Evolutionary conservation across 208 protist genomes (phyloP).

Genomic region (Leptomonas pyrrhocoris): DNA sequence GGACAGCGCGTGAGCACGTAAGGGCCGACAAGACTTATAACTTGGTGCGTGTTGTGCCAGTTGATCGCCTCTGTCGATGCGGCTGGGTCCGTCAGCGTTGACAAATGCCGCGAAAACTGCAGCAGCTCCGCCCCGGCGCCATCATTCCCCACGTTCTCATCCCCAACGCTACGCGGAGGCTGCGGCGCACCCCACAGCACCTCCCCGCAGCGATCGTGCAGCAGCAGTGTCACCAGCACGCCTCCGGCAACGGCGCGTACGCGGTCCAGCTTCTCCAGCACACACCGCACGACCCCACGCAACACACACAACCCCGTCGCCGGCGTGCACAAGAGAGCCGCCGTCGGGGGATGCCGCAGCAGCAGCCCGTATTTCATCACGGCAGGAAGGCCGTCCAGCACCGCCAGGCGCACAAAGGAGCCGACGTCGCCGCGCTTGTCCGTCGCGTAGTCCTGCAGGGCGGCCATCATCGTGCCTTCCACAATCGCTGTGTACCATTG

Average conservation of each 20-base stretch:
- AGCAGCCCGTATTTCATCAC: constrained; percentile 56
- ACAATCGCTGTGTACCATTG: constrained; percentile 43
- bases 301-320: constrained; percentile 36
- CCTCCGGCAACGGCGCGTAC: constrained; percentile 69
- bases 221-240: constrained; percentile 47
- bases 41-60: constrained; percentile 43
- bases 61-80: constrained; percentile 10
- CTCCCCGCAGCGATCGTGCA: constrained; percentile 14
- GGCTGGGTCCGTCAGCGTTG: not conserved
- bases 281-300: constrained; percentile 73
- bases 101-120: constrained; percentile 17
- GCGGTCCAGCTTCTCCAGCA: constrained; percentile 93
- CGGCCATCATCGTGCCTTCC: constrained; percentile 59
- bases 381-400: constrained; percentile 65
- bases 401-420: constrained; percentile 95
- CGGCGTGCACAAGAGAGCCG: constrained; percentile 21
- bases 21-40: constrained; percentile 51
- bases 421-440: constrained; percentile 98
- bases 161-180: not conserved
- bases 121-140: constrained; percentile 4
- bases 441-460: constrained; percentile 91
- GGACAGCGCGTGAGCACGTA: constrained; percentile 53
- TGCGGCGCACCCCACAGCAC: constrained; percentile 5
- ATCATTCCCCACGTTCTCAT: not conserved
- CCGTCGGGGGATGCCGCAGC: not conserved